phyloP scores from a whole-genome alignment of 768 basidiomycete genomes.

The Tylopilus vinaceipallidus region DNA sequence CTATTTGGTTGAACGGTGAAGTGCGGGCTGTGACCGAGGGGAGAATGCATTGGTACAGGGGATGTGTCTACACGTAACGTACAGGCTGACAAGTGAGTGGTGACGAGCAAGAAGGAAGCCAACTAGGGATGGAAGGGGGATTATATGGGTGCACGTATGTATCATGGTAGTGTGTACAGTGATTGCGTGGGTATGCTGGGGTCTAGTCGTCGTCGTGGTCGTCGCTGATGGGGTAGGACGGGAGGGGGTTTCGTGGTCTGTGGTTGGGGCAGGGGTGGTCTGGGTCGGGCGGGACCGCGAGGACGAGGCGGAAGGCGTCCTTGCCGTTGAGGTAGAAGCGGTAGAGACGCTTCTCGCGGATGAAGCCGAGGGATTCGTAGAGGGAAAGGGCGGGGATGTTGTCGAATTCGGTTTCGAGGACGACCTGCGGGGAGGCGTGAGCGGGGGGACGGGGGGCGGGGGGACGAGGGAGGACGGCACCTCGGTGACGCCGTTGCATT shows the following conservation, averaged over 20 bases:
- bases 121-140: not conserved
- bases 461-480: slow-evolving; percentile 46
- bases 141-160: slow-evolving; percentile 12
- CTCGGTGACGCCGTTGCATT: slow-evolving; percentile 79
- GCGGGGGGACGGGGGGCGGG: not conserved
- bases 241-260: slow-evolving; percentile 15
- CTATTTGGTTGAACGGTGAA: not conserved
- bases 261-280: slow-evolving; percentile 16
- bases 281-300: slow-evolving; percentile 48
- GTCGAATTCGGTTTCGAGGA: slow-evolving; percentile 95
- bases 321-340: slow-evolving; percentile 98
- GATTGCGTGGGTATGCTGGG: slow-evolving; percentile 18
- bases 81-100: not conserved
- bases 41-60: slow-evolving; percentile 3
- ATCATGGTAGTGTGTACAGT: slow-evolving; percentile 12
- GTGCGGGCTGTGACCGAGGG: no score
- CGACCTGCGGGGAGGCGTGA: slow-evolving; percentile 54
- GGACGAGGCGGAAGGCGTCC: slow-evolving; percentile 86
- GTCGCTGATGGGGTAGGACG: slow-evolving; percentile 23
- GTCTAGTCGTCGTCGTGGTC: slow-evolving; percentile 26
- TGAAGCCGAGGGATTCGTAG: slow-evolving; percentile 92
- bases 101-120: not conserved
- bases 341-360: slow-evolving; percentile 90
- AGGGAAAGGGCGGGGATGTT: slow-evolving; percentile 84
- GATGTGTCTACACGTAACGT: slow-evolving; percentile 9